These are phyloP conservation scores for Torulaspora maleeae DNA, from an alignment of 805 yeast genomes.

Conservation along the genomic window DNA sequence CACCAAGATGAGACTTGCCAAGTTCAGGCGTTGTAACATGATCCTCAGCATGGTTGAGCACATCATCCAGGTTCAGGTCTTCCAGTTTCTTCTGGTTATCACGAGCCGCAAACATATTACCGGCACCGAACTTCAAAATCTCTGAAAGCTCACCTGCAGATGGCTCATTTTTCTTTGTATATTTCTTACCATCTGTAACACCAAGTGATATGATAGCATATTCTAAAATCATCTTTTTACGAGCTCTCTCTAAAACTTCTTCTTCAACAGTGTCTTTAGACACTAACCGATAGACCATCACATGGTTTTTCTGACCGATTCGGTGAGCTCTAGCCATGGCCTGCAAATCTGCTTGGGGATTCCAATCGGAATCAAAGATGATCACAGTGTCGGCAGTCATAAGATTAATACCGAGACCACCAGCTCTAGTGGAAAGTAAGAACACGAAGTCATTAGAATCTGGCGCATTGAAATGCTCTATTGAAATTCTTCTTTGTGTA, in stretches of 20 bases:
- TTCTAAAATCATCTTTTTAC: constrained; percentile 96
- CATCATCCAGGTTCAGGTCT: constrained; percentile 92
- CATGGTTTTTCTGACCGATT: constrained; percentile 98
- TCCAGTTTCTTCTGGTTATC: constrained; percentile 95
- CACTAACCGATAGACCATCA: constrained; percentile 95
- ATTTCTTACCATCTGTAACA: constrained; percentile 65
- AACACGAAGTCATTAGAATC: constrained; percentile 90
- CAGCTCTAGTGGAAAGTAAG: constrained; percentile 91
- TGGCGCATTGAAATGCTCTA: constrained; percentile 94
- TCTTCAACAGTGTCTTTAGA: constrained; percentile 98
- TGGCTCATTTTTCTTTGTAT: constrained; percentile 63
- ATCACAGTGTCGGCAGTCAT: constrained; percentile 99
- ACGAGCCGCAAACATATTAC: constrained; percentile 92
- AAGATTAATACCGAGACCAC: constrained; percentile 95
- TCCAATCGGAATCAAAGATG: constrained; percentile 98
- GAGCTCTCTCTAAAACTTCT: constrained; percentile 91
- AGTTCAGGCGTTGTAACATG: constrained; percentile 93
- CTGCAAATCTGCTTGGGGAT: constrained; percentile 97
- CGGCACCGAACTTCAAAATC: constrained; percentile 96
- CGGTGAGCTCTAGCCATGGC: constrained; percentile 99
- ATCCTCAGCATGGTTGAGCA: constrained; percentile 93
- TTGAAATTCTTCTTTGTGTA: constrained; percentile 85
- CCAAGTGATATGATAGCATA: constrained; percentile 97
- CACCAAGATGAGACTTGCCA: constrained; percentile 96
- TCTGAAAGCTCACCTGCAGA: constrained; percentile 80